These are phyloP conservation scores for Fagopyrum homotropicum DNA, from an alignment of 148 eudicot genomes.

Conservation along the genomic window DNA sequence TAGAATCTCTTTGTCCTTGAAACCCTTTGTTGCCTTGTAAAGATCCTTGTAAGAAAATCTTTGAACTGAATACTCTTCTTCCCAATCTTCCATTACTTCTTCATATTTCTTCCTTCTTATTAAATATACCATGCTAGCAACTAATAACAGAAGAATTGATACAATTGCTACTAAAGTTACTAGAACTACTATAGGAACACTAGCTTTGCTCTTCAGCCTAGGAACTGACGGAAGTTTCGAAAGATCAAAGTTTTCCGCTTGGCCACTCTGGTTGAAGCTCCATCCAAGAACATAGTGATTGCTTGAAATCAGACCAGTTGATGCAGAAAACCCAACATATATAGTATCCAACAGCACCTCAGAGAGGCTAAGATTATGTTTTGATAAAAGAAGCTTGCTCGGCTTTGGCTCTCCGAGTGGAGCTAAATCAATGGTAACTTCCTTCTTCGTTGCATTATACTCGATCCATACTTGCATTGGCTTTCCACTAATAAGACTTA, in stretches of 20 bases:
- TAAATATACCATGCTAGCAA: conserved; percentile 15
- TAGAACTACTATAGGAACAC: conserved; percentile 10
- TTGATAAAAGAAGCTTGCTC: conserved; percentile 23
- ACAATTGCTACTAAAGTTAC: background rate
- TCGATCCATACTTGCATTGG: conserved; percentile 47
- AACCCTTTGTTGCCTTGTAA: conserved; percentile 44
- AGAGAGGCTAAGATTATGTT: conserved; percentile 24
- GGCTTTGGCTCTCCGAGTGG: conserved; percentile 30
- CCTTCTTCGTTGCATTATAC: conserved; percentile 23
- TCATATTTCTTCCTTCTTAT: conserved; percentile 24
- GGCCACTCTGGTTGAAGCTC: conserved; percentile 31
- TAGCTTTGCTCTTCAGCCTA: background rate
- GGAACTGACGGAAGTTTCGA: conserved; percentile 39
- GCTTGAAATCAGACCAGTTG: conserved; percentile 31
- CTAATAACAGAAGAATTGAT: conserved; percentile 17
- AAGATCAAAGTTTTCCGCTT: conserved; percentile 21
- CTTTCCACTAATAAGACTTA: conserved; percentile 25
- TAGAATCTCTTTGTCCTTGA: conserved; percentile 28
- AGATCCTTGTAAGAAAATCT: conserved; percentile 27
- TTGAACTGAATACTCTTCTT: conserved; percentile 29
- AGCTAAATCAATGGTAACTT: conserved; percentile 33
- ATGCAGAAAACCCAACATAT: conserved; percentile 36
- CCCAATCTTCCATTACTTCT: conserved; percentile 48
- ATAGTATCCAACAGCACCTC: conserved; percentile 18
- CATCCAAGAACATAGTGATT: conserved; percentile 35